phyloP scores from a whole-genome alignment of 768 basidiomycete genomes.

The Cubamyces lactineus region DNA sequence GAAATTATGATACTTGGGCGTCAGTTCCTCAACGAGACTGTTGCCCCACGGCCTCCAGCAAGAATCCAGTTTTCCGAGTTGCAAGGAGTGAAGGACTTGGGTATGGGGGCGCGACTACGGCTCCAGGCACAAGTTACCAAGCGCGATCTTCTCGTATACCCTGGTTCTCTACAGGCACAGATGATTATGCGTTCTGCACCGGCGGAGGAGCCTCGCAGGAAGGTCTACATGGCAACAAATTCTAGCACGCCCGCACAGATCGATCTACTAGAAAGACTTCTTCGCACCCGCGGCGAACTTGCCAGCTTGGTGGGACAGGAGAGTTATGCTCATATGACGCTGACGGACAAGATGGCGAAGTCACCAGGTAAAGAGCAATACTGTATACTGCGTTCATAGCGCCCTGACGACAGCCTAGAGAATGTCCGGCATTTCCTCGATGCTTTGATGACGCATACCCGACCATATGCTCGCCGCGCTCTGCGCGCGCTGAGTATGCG shows the following conservation, averaged over 20 bases:
- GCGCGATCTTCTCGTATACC: conserved; percentile 78
- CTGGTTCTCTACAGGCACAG: conserved; percentile 86
- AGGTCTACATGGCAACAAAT: conserved; percentile 83
- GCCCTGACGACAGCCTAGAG: too few relatives aligned
- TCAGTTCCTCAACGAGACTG: conserved; percentile 75
- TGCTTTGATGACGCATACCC: conserved; percentile 78
- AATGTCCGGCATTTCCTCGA: conserved; percentile 88
- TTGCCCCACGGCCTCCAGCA: conserved; percentile 64
- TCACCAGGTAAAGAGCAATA: conserved; percentile 71
- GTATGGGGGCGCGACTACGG: conserved; percentile 73
- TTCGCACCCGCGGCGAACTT: conserved; percentile 78
- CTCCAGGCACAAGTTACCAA: conserved; percentile 78
- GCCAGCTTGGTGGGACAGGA: conserved; percentile 83
- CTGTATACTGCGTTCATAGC: too few relatives aligned
- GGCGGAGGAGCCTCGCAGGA: conserved; percentile 77
- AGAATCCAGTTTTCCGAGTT: conserved; percentile 71
- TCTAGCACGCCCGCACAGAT: conserved; percentile 77
- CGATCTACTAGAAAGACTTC: conserved; percentile 71
- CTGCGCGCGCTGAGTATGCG: conserved; percentile 64
- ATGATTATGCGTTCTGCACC: conserved; percentile 93
- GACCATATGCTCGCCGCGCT: conserved; percentile 75
- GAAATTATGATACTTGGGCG: conserved; percentile 88
- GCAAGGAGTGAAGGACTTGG: conserved; percentile 72
- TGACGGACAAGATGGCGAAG: conserved; percentile 97
- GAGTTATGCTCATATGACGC: conserved; percentile 85